phyloP scores from a whole-genome alignment of 2,329 filamentous ascomycete genomes.

The Diaporthe humulicola region DNA sequence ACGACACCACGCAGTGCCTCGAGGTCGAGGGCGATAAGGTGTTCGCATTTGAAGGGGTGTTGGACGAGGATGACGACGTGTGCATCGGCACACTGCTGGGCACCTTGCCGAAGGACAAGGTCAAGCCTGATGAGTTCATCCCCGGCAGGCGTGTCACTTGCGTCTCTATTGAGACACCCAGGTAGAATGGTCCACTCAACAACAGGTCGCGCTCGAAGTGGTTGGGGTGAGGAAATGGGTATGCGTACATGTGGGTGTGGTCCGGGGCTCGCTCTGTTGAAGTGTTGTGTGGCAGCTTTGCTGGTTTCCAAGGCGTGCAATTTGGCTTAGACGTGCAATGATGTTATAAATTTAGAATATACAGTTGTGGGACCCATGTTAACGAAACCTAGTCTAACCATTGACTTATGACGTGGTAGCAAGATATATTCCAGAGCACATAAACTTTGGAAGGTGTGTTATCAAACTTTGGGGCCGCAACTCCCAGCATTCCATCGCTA shows the following conservation, averaged over 20 bases:
- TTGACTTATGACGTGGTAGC: no score
- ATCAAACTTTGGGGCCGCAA: no score
- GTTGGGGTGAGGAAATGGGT: neutral
- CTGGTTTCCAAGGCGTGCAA: no score
- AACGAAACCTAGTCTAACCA: no score
- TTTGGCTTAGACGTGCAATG: neutral
- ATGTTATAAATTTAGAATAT: neutral
- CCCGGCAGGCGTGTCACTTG: neutral
- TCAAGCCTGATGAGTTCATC: slow-evolving; percentile 1
- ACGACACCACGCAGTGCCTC: neutral
- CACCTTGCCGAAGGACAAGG: neutral
- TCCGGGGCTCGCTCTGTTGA: neutral
- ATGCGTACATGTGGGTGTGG: neutral
- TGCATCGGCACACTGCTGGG: neutral
- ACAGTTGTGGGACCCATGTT: neutral
- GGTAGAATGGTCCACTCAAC: neutral
- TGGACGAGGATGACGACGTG: neutral
- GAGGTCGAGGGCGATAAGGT: neutral
- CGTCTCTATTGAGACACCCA: neutral
- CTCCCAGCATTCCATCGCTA: no score
- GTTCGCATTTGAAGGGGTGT: neutral
- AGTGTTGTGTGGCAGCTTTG: neutral
- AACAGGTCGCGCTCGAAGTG: neutral
- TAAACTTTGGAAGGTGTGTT: no score
- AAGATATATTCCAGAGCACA: no score